Percentiles rank a stretch among this genome's conserved stretches.
These are phyloP conservation scores for Penicillium ochrochloron DNA, from an alignment of 495 filamentous ascomycete genomes.

Conservation along the genomic window DNA sequence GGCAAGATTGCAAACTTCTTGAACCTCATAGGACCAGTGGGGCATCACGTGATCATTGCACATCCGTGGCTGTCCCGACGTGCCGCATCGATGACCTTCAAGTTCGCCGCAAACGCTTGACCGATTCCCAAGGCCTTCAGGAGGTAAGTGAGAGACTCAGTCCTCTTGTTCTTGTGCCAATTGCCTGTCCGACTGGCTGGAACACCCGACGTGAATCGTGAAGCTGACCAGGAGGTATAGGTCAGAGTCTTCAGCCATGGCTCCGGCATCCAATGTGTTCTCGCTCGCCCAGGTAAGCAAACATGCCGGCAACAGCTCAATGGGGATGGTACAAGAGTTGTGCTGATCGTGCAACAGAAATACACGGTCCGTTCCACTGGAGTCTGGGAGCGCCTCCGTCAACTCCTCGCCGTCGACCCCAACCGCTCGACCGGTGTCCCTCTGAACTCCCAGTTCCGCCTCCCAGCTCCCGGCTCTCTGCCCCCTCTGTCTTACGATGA, in stretches of 20 bases:
- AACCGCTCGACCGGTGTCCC: constrained; percentile 90
- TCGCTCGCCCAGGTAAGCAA: constrained; percentile 43
- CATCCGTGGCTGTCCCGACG: constrained; percentile 27
- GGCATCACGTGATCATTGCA: constrained; percentile 10
- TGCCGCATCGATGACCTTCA: constrained; percentile 20
- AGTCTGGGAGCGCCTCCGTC: constrained; percentile 84
- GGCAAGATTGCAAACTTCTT: not conserved
- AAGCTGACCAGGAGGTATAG: constrained; percentile 23
- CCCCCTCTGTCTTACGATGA: constrained; percentile 83
- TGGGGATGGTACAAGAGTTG: not conserved
- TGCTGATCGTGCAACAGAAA: constrained; percentile 66
- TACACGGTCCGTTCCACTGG: constrained; percentile 93
- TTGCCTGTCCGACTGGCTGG: not conserved
- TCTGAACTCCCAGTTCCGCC: constrained; percentile 89
- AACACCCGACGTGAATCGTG: not conserved
- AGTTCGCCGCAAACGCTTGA: constrained; percentile 22
- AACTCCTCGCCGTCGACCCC: constrained; percentile 78
- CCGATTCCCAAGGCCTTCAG: constrained; percentile 18
- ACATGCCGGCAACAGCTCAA: not conserved
- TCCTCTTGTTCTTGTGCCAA: not conserved
- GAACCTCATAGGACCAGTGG: not conserved
- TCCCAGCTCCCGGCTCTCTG: constrained; percentile 80
- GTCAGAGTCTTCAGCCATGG: constrained; percentile 44
- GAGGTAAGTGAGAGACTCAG: constrained; percentile 21
- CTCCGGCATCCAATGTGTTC: constrained; percentile 47